Conservation (phyloP, 2,329 filamentous ascomycete species). For the Ambrosiella xylebori region DNA sequence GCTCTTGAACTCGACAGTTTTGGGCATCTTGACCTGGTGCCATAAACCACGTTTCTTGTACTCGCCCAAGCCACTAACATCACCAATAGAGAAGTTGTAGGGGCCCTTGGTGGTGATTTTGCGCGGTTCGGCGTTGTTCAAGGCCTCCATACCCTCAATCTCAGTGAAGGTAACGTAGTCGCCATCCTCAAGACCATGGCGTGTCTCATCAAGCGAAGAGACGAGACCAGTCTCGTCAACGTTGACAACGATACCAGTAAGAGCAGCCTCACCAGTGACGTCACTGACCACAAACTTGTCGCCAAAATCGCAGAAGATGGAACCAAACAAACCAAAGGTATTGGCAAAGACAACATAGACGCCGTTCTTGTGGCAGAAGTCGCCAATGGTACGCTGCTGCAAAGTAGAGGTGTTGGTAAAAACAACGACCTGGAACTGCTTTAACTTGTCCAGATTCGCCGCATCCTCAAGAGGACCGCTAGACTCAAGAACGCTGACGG, state of each 20-base stretch:
- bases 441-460: slow-evolving; percentile 56
- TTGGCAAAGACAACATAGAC: slow-evolving; percentile 82
- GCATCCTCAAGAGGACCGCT: slow-evolving; percentile 43
- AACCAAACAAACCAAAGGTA: slow-evolving; percentile 85
- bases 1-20: slow-evolving; percentile 73
- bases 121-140: slow-evolving; percentile 70
- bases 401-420: slow-evolving; percentile 69
- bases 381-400: slow-evolving; percentile 67
- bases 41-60: slow-evolving; percentile 83
- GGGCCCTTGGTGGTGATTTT: slow-evolving; percentile 91
- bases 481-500: slow-evolving; percentile 59
- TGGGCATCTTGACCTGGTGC: slow-evolving; percentile 97
- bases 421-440: slow-evolving; percentile 84
- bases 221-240: slow-evolving; percentile 84
- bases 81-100: slow-evolving; percentile 93
- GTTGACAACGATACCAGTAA: slow-evolving; percentile 74
- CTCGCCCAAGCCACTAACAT: slow-evolving; percentile 70
- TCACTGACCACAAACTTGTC: slow-evolving; percentile 84
- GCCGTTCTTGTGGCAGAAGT: slow-evolving; percentile 86
- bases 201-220: slow-evolving; percentile 82
- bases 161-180: slow-evolving; percentile 94
- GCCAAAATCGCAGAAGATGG: slow-evolving; percentile 94
- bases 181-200: slow-evolving; percentile 89
- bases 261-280: slow-evolving; percentile 72
- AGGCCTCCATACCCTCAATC: slow-evolving; percentile 72